Base-by-base conservation (phyloP, 495 filamentous ascomycete species). In the Thermothielavioides terrestris region DNA sequence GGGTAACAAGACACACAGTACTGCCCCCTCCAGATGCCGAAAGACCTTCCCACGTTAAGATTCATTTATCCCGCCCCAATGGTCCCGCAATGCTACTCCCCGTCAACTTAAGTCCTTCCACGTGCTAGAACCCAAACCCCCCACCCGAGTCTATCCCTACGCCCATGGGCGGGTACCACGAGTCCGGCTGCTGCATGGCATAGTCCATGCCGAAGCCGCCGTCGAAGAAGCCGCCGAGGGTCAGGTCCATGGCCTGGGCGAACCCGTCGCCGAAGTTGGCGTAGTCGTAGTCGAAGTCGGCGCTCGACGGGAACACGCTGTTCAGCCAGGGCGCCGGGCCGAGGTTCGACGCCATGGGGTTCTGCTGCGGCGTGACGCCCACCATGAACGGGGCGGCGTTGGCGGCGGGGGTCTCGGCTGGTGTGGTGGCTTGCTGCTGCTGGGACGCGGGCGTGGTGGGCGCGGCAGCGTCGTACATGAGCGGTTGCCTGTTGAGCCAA, bases 201-300 rank as follows among this genome's bases (percentile, higher is more conserved):
- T 57, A 61, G 23, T 66, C 56, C 44, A 63, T 60, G 42, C 53
- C 57, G 25, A 52, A 37, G 23, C 55, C 60, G 4, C 55, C 58
- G 40, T 56, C 61, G 11, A 56, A 53, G 9, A 71, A 60, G 6
- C 64, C 67, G 10, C 65, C 75, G 17, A 81, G 55, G 10, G 72
- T 72, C 56, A 77, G 66, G 21, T 72, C 74, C 61, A 78, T 69
- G 4, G 71, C 75, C 40, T 76, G 69, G 42, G 74, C 72, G 40
- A 76, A 71, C 11, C 68, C 68, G 51, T 70, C 72, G 7, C 68
- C 72, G 3, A 69, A 54, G 17, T 41, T 58, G 12, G 54, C 35
- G 40, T 67, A 73, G 48, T 69, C 65, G 17, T 67, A 74, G 43
- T 69, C 67, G 11, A 74, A 60, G 28, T 71, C 70, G 18, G 53